These are phyloP conservation scores for Seiridium unicorne DNA, from an alignment of 2,329 filamentous ascomycete species.

Conservation along the genomic window DNA sequence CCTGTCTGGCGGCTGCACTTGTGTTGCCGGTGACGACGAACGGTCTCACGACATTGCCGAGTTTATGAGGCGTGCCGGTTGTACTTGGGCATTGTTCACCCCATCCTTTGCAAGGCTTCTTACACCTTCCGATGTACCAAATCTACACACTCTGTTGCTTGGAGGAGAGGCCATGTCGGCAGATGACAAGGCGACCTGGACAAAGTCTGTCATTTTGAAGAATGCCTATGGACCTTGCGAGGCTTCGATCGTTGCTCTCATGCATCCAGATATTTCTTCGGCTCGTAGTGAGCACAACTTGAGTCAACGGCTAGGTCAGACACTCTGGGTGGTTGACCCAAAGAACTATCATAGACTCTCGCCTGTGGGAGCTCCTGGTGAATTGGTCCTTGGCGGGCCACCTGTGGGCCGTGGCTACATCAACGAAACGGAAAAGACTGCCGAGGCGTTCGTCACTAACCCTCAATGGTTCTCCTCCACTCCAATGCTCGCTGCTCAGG, in stretches of 20 bases:
- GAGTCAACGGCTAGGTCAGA: slow-evolving; percentile 6
- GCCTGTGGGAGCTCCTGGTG: slow-evolving; percentile 11
- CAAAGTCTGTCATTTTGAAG: background rate
- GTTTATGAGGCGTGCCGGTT: slow-evolving; percentile 1
- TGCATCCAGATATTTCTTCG: slow-evolving; percentile 1
- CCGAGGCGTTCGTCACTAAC: slow-evolving; percentile 34
- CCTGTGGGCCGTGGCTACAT: slow-evolving; percentile 38
- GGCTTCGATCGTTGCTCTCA: slow-evolving; percentile 2
- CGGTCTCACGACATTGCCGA: background rate
- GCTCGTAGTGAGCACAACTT: slow-evolving; percentile 2
- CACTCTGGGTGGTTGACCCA: slow-evolving; percentile 13
- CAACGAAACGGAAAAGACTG: slow-evolving; percentile 36
- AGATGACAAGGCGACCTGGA: slow-evolving; percentile 6
- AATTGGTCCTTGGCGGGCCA: slow-evolving; percentile 20
- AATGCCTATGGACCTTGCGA: slow-evolving; percentile 11
- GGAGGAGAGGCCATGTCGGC: slow-evolving; percentile 9
- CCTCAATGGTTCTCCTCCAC: slow-evolving; percentile 14
- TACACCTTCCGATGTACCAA: slow-evolving; percentile 6
- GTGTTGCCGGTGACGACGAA: slow-evolving; percentile 4
- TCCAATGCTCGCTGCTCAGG: background rate
- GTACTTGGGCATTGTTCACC: slow-evolving; percentile 3
- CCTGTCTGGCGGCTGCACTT: slow-evolving; percentile 4
- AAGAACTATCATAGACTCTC: slow-evolving; percentile 13
- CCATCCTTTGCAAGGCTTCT: slow-evolving; percentile 6
- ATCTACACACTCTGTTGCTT: slow-evolving; percentile 6